A percentile compares a stretch with the other conserved stretches of the same genome.
Conservation (phyloP, 1,284 basidiomycete genomes). For the Fomitopsis pinicola region DNA sequence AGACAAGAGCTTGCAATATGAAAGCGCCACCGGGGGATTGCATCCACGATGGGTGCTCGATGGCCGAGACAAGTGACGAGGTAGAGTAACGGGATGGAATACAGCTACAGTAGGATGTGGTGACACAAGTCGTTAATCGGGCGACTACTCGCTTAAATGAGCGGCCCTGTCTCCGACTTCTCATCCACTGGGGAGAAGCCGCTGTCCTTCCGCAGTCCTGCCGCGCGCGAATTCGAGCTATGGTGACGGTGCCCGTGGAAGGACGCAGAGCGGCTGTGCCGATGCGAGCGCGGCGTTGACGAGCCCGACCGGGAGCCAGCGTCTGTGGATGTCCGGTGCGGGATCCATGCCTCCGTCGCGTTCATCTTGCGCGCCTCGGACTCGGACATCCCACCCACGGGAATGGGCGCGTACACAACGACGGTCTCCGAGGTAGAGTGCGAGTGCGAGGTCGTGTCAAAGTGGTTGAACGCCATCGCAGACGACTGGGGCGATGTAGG, state of each 20-base stretch:
- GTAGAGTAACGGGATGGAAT: not conserved
- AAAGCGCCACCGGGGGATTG: not conserved
- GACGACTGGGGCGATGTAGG: conserved; percentile 19
- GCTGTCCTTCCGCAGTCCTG: conserved; percentile 26
- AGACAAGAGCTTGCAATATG: not conserved
- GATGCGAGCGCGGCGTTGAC: conserved; percentile 11
- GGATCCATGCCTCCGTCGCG: conserved; percentile 66
- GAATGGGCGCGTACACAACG: conserved; percentile 68
- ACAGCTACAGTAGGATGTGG: not conserved
- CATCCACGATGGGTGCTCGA: not conserved
- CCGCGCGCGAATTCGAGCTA: conserved; percentile 22
- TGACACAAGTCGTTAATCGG: not conserved
- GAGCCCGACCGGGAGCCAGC: conserved; percentile 8
- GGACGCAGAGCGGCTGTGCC: conserved; percentile 17
- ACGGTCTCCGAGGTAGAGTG: conserved; percentile 15
- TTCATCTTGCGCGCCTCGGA: conserved; percentile 47
- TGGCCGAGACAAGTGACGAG: not conserved
- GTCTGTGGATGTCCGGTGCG: conserved; percentile 8
- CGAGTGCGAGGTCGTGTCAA: conserved; percentile 4
- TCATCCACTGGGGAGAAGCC: conserved; percentile 4
- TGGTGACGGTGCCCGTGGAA: conserved; percentile 18
- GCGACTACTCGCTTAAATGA: not conserved
- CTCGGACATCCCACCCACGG: conserved; percentile 48
- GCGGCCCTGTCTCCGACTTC: conserved; percentile 7
- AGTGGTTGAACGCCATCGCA: conserved; percentile 11